Evolutionary conservation across 768 basidiomycete species (phyloP).

Genomic region (Lentinula raphanica): DNA sequence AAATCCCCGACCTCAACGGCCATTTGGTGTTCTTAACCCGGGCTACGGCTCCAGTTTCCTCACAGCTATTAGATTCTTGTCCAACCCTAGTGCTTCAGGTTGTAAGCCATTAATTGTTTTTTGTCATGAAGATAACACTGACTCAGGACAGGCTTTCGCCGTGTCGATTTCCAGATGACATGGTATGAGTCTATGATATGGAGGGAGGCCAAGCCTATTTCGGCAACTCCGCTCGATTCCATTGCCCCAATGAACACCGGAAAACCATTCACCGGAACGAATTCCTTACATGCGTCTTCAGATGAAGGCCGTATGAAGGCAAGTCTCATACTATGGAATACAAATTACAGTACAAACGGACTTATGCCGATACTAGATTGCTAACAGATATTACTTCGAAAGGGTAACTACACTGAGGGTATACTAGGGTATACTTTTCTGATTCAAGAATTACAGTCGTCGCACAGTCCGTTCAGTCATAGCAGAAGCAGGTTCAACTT

Average conservation of each 20-base stretch:
- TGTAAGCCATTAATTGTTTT: background rate
- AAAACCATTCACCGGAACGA: background rate
- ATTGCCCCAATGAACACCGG: background rate
- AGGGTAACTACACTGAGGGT: background rate
- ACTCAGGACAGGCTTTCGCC: background rate
- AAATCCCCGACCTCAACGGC: background rate
- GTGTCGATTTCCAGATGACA: background rate
- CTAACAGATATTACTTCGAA: background rate
- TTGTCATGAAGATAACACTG: background rate
- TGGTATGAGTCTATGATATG: too few relatives aligned
- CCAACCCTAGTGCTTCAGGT: background rate
- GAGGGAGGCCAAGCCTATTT: background rate
- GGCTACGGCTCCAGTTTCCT: background rate
- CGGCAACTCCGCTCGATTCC: background rate
- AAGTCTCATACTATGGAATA: background rate
- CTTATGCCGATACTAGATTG: background rate
- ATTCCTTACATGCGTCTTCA: background rate
- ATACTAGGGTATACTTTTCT: background rate
- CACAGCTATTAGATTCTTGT: background rate
- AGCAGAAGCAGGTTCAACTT: slow-evolving; percentile 47
- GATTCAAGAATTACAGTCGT: background rate
- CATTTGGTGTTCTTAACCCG: background rate
- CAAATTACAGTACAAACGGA: background rate
- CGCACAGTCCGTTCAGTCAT: slow-evolving; percentile 21
- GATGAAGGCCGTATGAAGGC: background rate